Percentiles rank a stretch among this genome's conserved stretches.
These are phyloP conservation scores for Talaromyces thailandensis DNA, from an alignment of 495 filamentous ascomycete species.

Conservation along the genomic window DNA sequence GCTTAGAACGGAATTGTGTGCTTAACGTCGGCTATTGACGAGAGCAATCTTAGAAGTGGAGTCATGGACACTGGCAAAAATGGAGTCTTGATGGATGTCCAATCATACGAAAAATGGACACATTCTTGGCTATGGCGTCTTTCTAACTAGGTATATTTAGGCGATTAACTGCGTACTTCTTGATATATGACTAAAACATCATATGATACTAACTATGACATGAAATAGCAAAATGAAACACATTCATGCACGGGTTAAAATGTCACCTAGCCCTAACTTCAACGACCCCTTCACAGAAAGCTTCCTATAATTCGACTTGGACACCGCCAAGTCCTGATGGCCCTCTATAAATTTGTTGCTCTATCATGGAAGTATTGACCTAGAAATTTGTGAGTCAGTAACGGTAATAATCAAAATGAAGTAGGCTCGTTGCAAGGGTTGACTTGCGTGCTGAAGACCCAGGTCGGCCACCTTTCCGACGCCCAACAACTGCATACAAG, in stretches of 20 bases:
- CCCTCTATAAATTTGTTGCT: conserved; percentile 70
- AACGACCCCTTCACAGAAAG: no score
- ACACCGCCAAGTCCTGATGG: conserved; percentile 43
- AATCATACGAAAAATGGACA: neutral
- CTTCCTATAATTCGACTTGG: no score
- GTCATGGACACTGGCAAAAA: neutral
- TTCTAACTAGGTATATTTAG: neutral
- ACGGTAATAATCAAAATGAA: neutral
- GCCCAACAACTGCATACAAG: conserved; percentile 79
- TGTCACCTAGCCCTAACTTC: no score
- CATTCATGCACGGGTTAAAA: no score
- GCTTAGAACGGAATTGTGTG: no score
- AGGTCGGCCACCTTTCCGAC: conserved; percentile 63
- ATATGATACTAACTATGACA: neutral
- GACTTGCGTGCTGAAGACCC: conserved; percentile 65
- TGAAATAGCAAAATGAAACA: no score
- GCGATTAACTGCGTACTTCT: neutral
- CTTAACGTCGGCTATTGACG: neutral
- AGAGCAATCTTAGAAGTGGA: no score
- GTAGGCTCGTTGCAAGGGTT: neutral
- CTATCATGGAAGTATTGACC: conserved; percentile 71
- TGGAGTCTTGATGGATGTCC: neutral
- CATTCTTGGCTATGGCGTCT: neutral
- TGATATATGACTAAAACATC: neutral
- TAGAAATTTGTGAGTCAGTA: conserved; percentile 17